Base-by-base conservation (phyloP, 2,329 filamentous ascomycete species). In the Lecanicillium sp. region DNA sequence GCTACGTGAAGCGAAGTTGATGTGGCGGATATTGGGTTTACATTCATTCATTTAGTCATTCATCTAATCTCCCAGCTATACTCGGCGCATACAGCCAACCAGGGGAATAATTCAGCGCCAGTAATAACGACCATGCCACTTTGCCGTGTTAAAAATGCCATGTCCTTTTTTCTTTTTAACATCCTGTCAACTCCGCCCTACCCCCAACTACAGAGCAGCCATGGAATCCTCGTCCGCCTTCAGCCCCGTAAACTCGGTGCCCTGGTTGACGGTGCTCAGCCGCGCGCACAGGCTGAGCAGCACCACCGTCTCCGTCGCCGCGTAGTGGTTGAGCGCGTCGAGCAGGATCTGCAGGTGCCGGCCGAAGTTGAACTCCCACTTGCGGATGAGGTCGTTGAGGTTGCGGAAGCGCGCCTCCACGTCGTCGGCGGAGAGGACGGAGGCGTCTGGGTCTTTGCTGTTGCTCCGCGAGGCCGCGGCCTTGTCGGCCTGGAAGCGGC, bases 301-400 rank as follows among this genome's bases (percentile, higher is more conserved):
- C 15, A 95, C 93, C 3, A 96, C 91, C 32, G 93, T 97, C 71
- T 98, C 93, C 0, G 93, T 97, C 0, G 93, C 93, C 3, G 93
- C 93, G 58, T 96, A 94, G 66, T 97, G 95, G 59, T 98, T 97
- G 53, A 98, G 75, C 52, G 89, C 91, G 63, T 97, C 93, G 30
- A 97, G 81, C 58, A 98, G 67, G 56, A 97, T 95, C 70, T 95
- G 90, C 58, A 98, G 69, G 67, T 97, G 91, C 39, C 90, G 75
- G 49, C 86, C 87, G 63, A 98, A 98, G 62, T 95, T 94, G 55
- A 84, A 83, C 66, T 98, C 93, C 72, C 94, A 97, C 67, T 91
- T 90, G 61, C 82, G 81, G 51, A 98, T 79, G 51, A 90, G 89
- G 55, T 95, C 90, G 52, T 88, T 86, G 47, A 97, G 75, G 60